Evolutionary conservation across 2,329 filamentous ascomycete genomes (phyloP).

Genomic region (Lachnellula occidentalis): DNA sequence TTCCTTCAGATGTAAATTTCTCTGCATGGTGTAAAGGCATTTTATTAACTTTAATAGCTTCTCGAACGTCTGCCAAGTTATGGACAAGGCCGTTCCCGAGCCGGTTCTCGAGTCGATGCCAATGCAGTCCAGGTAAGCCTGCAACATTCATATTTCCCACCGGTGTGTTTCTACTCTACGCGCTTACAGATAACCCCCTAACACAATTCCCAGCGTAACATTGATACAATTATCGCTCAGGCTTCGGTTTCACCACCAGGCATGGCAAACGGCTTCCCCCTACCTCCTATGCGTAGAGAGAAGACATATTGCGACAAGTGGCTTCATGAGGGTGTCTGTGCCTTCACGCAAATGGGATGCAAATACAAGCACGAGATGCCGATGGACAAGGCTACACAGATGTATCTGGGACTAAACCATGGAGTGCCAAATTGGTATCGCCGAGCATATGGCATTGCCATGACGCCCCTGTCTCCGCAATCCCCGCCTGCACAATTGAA

Average conservation of each 20-base stretch:
- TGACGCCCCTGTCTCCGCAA: neutral
- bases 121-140: neutral
- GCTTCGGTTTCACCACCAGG: neutral
- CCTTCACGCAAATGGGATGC: constrained; percentile 81
- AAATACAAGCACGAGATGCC: constrained; percentile 92
- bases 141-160: neutral
- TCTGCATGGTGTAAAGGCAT: neutral
- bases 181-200: neutral
- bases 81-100: neutral
- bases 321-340: constrained; percentile 80
- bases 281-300: constrained; percentile 20
- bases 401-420: constrained; percentile 64
- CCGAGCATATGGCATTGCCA: constrained; percentile 12
- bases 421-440: constrained; percentile 53
- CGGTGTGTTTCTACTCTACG: neutral
- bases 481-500: neutral
- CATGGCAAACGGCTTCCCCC: neutral
- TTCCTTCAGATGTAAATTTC: constrained; percentile 18
- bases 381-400: constrained; percentile 56
- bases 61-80: constrained; percentile 3
- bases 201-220: neutral
- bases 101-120: neutral
- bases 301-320: constrained; percentile 88
- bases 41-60: constrained; percentile 11
- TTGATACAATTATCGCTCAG: constrained; percentile 20